Evolutionary conservation across 495 filamentous ascomycete genomes (phyloP).

Genomic region (Penicillium desertorum): DNA sequence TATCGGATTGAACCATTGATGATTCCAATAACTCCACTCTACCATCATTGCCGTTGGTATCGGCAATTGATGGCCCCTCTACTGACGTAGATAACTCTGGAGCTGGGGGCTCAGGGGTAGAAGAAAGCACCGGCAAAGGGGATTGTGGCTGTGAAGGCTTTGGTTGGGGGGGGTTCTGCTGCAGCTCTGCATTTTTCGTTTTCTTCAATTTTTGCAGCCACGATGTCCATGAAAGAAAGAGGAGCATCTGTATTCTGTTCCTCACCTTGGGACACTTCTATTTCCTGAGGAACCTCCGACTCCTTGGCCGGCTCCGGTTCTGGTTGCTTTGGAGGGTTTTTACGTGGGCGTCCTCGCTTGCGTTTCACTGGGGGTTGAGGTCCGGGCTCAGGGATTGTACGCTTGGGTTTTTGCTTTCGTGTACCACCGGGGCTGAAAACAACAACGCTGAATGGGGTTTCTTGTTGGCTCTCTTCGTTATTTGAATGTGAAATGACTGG

Average conservation of each 20-base stretch:
- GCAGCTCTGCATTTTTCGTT: background rate
- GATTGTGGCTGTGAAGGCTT: background rate
- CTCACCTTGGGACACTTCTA: background rate
- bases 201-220: conserved; percentile 1
- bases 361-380: conserved; percentile 24
- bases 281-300: background rate
- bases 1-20: background rate
- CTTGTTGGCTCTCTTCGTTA: background rate
- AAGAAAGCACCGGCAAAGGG: background rate
- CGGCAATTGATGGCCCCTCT: background rate
- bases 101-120: background rate
- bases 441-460: conserved; percentile 16
- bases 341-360: conserved; percentile 22
- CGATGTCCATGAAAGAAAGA: background rate
- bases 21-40: no score
- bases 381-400: conserved; percentile 14
- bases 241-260: background rate
- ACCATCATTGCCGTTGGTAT: background rate
- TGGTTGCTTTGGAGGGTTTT: background rate
- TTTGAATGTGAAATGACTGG: background rate
- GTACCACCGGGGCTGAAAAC: conserved; percentile 17
- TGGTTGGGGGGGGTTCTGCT: background rate
- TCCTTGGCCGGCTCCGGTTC: background rate
- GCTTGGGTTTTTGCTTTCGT: conserved; percentile 10
- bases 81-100: background rate